Conservation (phyloP, 31 red algal genomes). For the Bonnemaisonia californica region DNA sequence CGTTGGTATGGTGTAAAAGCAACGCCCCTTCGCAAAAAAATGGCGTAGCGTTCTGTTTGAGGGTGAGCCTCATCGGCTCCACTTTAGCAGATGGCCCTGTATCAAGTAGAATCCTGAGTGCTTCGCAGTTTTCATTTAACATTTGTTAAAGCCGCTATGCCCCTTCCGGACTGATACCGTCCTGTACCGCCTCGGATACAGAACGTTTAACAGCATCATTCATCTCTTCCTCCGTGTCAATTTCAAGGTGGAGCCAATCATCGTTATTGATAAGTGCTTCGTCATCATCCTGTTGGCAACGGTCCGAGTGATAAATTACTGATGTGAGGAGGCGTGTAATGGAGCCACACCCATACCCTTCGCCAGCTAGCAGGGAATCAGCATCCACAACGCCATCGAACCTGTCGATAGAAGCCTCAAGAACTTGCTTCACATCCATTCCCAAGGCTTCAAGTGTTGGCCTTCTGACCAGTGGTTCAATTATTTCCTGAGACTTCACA, state of each 20-base stretch:
- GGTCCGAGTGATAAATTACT: conserved; percentile 16
- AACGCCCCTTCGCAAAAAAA: background rate
- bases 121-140: background rate
- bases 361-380: background rate
- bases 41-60: background rate
- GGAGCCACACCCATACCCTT: background rate
- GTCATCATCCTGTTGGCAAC: background rate
- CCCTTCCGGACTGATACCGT: background rate
- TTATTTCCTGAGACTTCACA: too few relatives aligned
- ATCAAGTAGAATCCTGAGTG: background rate
- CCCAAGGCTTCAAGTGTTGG: too few relatives aligned
- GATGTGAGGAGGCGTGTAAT: conserved; percentile 8
- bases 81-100: background rate
- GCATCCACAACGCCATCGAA: conserved; percentile 5
- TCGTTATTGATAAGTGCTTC: background rate
- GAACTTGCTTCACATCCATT: too few relatives aligned
- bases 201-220: background rate
- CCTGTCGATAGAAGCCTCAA: conserved; percentile 1
- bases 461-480: too few relatives aligned
- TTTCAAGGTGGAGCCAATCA: background rate
- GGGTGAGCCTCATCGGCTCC: conserved; percentile 1
- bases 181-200: background rate
- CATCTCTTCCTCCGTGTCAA: background rate
- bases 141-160: background rate
- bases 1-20: background rate